Conservation (phyloP, 345 rosid species). For the Angophora floribunda region DNA sequence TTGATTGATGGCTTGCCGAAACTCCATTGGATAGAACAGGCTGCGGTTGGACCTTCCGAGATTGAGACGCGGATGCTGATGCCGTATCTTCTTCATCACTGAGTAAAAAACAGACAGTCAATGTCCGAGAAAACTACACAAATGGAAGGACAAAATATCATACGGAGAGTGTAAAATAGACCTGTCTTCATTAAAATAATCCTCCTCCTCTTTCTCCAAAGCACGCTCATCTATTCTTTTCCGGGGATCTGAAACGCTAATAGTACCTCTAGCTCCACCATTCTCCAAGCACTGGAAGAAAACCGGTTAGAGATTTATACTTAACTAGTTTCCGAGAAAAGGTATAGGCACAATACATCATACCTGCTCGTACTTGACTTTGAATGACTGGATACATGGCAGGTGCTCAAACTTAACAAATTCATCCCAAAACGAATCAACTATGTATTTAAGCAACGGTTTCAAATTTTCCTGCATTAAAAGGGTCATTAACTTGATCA, state of each 20-base stretch:
- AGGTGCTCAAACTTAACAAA: constrained; percentile 53
- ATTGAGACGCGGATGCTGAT: constrained; percentile 40
- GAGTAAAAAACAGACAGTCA: background rate
- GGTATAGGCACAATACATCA: background rate
- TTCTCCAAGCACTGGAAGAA: constrained; percentile 67
- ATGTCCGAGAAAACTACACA: background rate
- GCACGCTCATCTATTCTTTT: constrained; percentile 81
- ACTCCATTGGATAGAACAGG: constrained; percentile 71
- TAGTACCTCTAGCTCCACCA: constrained; percentile 39
- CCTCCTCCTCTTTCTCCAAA: constrained; percentile 96
- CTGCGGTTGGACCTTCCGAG: constrained; percentile 39
- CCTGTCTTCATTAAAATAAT: constrained; percentile 97
- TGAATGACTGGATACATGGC: constrained; percentile 47
- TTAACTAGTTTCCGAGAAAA: background rate
- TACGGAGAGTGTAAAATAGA: constrained; percentile 2
- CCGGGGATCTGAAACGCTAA: constrained; percentile 46
- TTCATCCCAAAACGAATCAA: constrained; percentile 81
- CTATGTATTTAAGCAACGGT: constrained; percentile 58
- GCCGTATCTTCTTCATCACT: constrained; percentile 95
- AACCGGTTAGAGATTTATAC: background rate
- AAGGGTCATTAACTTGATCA: background rate
- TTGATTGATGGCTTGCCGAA: constrained; percentile 36
- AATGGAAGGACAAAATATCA: background rate
- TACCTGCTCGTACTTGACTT: constrained; percentile 82
- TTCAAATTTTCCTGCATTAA: constrained; percentile 72